Percentiles rank a stretch among this genome's conserved stretches.
Evolutionary conservation across 345 rosid species (phyloP).

Genomic region (Erysimum cheiranthoides): DNA sequence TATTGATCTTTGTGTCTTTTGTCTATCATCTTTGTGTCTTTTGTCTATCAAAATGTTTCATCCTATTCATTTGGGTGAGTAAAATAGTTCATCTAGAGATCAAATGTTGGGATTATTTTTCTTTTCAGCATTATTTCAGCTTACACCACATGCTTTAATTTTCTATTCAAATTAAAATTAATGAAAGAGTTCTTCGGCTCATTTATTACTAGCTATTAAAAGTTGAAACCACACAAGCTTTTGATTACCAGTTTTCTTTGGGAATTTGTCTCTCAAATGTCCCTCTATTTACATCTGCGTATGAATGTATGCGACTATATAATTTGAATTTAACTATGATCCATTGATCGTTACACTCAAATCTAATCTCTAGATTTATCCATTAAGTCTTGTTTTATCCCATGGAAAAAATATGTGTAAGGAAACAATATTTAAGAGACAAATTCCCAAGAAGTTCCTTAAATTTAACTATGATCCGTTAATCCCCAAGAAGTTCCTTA

Average conservation of each 20-base stretch:
- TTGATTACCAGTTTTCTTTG: slow-evolving; percentile 18
- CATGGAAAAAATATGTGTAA: not conserved
- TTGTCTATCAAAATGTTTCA: slow-evolving; percentile 23
- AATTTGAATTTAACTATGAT: not conserved
- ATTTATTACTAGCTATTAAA: slow-evolving; percentile 28
- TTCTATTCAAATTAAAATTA: slow-evolving; percentile 6
- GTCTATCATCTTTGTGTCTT: slow-evolving; percentile 21
- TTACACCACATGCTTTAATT: slow-evolving; percentile 31
- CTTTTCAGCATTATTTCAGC: not conserved
- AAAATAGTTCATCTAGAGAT: slow-evolving; percentile 31
- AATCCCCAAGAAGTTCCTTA: not conserved
- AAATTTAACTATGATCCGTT: not conserved
- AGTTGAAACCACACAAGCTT: slow-evolving; percentile 32
- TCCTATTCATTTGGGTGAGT: slow-evolving; percentile 27
- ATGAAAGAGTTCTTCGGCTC: slow-evolving; percentile 18
- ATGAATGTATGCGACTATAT: slow-evolving; percentile 17
- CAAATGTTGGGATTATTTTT: slow-evolving; percentile 6
- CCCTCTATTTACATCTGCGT: slow-evolving; percentile 23
- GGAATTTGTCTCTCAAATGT: slow-evolving; percentile 29
- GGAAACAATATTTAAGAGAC: not conserved
- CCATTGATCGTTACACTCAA: not conserved
- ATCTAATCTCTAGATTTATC: not conserved
- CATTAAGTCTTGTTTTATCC: not conserved
- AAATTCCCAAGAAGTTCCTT: not conserved
- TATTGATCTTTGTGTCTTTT: slow-evolving; percentile 26